Base-by-base conservation (phyloP, 805 yeast species). In the Yamadazyma sp. region DNA sequence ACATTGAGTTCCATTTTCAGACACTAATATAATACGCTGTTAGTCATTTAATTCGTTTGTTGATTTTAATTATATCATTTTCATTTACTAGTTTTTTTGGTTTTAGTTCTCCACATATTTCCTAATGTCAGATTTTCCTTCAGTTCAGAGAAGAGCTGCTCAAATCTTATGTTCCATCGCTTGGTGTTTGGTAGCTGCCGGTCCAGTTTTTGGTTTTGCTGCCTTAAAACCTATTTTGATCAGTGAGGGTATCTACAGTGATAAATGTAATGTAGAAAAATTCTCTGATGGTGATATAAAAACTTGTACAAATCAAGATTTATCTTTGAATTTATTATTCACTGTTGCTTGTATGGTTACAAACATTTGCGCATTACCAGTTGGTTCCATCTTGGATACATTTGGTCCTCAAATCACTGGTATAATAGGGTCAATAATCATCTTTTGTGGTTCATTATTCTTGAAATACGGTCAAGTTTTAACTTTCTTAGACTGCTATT, bases 191-290 rank as follows among this genome's bases (percentile, higher is more conserved):
- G 67, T 86, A 24, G 87, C 96, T 0, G 96, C 96, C 0, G 98
- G 97, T 5, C 87, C 94, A 1, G 80, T 89, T 10, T 89, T 89
- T 69, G 98, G 98, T 4, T 89, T 89, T 65, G 96, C 97, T 16
- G 97, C 98, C 3, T 65, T 89, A 36, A 91, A 91, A 53, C 94
- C 95, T 5, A 76, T 89, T 8, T 62, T 91, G 28, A 73, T 87
- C 13, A 56, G 69, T 7, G 89, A 91, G 53, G 88, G 91, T 3
- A 82, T 89, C 3, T 91, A 89, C 50, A 58, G 70, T 16, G 75
- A 79, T 2, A 52, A 65, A 6, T 89, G 97, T 54, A 53, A 65
- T 9, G 24, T 40, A n/a, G 23, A 18, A 6, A n/a, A n/a, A n/a
- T n/a, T n/a, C n/a, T 12, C n/a, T 11, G 29, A 34, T 28, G 23